These are phyloP conservation scores for Edaphochlamys debaryana DNA, from an alignment of 139 green algal species.

Conservation along the genomic window DNA sequence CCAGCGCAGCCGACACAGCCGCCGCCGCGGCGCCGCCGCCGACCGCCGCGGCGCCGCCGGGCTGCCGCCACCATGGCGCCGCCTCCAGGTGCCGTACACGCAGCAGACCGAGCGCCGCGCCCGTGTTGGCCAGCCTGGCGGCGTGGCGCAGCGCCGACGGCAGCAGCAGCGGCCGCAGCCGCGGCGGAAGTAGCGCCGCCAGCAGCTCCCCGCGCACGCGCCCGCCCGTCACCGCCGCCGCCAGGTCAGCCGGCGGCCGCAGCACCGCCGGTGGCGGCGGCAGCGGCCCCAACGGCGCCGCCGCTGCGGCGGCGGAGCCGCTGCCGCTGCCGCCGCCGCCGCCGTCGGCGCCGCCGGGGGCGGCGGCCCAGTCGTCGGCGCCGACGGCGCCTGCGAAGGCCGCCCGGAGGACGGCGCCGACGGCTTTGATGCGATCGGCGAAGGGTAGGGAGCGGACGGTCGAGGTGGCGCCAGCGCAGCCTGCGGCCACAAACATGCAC, in stretches of 20 bases:
- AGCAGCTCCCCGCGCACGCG: neutral
- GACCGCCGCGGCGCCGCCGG: neutral
- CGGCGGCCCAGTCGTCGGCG: neutral
- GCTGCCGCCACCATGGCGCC: conserved; percentile 15
- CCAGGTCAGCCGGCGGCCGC: neutral
- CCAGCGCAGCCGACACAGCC: neutral
- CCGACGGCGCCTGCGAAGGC: neutral
- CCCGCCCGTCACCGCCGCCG: neutral
- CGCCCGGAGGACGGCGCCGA: neutral
- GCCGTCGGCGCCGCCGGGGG: neutral
- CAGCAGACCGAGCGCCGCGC: neutral
- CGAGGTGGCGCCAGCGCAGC: neutral
- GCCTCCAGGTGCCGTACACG: conserved; percentile 13
- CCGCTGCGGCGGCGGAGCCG: too few relatives aligned
- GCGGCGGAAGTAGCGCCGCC: conserved; percentile 21
- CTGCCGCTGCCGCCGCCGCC: too few relatives aligned
- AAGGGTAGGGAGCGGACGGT: neutral
- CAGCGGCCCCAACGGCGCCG: too few relatives aligned
- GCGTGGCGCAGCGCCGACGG: conserved; percentile 12
- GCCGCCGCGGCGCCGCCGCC: neutral
- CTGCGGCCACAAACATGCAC: neutral
- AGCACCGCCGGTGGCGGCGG: neutral
- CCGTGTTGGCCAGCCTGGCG: neutral
- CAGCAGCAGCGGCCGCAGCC: conserved; percentile 16
- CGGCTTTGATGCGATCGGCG: neutral